Conservation (phyloP, 345 rosid genomes). For the Hibiscus mutabilis region DNA sequence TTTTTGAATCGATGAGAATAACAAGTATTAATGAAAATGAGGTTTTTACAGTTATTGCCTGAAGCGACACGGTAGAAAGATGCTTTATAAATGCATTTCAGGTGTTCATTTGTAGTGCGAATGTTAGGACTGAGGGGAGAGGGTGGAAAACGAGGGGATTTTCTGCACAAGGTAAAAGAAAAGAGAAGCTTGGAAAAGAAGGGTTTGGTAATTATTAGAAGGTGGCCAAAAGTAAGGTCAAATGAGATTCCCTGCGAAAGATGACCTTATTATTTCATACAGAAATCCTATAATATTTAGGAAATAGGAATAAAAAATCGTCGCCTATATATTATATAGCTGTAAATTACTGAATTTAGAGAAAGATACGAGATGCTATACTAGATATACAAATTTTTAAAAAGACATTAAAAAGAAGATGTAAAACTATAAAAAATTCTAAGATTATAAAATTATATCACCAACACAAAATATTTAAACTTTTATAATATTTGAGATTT, state of each 20-base stretch:
- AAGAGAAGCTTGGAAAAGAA: constrained; percentile 29
- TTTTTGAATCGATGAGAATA: no score
- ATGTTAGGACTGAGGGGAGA: background rate
- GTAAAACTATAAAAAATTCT: no score
- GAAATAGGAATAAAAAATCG: no score
- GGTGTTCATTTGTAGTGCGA: background rate
- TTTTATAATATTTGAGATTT: no score
- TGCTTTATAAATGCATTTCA: background rate
- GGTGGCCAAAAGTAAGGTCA: constrained; percentile 36
- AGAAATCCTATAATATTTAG: no score
- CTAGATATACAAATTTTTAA: no score
- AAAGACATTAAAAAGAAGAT: no score
- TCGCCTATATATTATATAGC: no score
- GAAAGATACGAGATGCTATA: no score
- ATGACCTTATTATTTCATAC: constrained; percentile 21
- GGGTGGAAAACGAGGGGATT: constrained; percentile 20
- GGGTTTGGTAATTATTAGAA: constrained; percentile 30
- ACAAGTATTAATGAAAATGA: background rate
- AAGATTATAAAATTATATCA: no score
- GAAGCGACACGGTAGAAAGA: constrained; percentile 10
- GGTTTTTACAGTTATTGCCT: constrained; percentile 9
- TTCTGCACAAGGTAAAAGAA: constrained; percentile 19
- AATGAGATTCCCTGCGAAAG: constrained; percentile 30
- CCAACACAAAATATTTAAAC: no score
- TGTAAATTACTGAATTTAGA: no score